A percentile compares a stretch with the other conserved stretches of the same genome.
Evolutionary conservation across 1,284 basidiomycete genomes (phyloP).

Genomic region (Ustilago tritici): DNA sequence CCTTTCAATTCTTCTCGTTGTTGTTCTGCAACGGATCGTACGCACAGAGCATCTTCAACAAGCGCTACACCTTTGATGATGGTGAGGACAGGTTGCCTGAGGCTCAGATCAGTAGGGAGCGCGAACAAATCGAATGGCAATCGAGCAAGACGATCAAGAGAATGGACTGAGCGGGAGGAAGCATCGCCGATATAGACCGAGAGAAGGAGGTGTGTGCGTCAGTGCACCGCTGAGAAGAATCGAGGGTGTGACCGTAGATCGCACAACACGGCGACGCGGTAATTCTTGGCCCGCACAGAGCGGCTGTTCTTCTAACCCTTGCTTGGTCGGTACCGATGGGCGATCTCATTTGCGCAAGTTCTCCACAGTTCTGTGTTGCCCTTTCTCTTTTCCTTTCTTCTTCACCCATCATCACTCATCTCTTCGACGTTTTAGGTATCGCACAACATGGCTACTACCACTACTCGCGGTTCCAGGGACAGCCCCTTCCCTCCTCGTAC

Average conservation of each 20-base stretch:
- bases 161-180: neutral
- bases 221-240: slow-evolving; percentile 17
- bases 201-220: slow-evolving; percentile 23
- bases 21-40: neutral
- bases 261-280: neutral
- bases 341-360: neutral
- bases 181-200: slow-evolving; percentile 4
- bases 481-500: slow-evolving; percentile 52
- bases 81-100: no score
- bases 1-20: neutral
- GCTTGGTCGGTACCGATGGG: slow-evolving; percentile 4
- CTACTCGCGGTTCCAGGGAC: slow-evolving; percentile 53
- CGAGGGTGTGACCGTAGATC: neutral
- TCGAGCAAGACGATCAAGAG: neutral
- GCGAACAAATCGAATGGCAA: neutral
- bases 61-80: no score
- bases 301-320: neutral
- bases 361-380: slow-evolving; percentile 7
- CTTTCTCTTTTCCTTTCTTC: slow-evolving; percentile 8
- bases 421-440: neutral
- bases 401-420: slow-evolving; percentile 8
- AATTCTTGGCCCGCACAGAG: slow-evolving; percentile 10
- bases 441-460: slow-evolving; percentile 45
- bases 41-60: no score
- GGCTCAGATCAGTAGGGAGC: neutral